Base-by-base conservation (phyloP, 768 basidiomycete genomes). In the Lyophyllum atratum region DNA sequence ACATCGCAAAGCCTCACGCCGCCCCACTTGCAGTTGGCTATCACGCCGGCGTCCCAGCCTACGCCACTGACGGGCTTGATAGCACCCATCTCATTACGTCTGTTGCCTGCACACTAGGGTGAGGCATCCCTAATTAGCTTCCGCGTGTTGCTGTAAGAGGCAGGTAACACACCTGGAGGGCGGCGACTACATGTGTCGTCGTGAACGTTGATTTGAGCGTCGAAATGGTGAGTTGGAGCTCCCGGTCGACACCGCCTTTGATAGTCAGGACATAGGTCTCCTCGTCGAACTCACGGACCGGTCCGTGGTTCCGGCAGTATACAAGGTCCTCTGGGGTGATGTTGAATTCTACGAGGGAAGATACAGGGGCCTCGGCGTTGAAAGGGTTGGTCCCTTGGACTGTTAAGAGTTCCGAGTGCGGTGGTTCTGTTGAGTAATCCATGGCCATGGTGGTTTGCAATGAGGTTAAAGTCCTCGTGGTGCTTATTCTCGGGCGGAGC, bases 291-390 rank as follows among this genome's bases (percentile, higher is more conserved):
- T 80, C 76, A 11, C 78, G 72, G 31, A 84, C 84, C 55, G 78
- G 79, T 44, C 88, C 84, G 63, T 91, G 89, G 63, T 91, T 91
- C 31, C 90, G 83, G 57, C 83, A 84, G 64, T 89, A 92, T 10
- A 85, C 75, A n/a, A 86, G 74, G 44, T 80, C 80, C 51, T 81
- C 79, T 1, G 89, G 88, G 0, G 89, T 90, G 55, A 82, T 57
- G 6, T 77, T 66, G 64, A 85, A 85, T 61, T 85, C 81, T 19
- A 84, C 78, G 12, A 91, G 76, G 17, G 79, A 76, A 34, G 77
- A 68, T 5, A 78, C 78, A 1, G 76, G 71, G 0, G 89, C 85
- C 60, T 92, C 89, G 17, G 89, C 88, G 65, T 91, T 91, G 74
- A 83, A 85, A 2, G 89, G 89, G 8, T 79, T 63, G 6, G 74